phyloP scores from a whole-genome alignment of 2,329 filamentous ascomycete genomes.

The Colletotrichum noveboracense region DNA sequence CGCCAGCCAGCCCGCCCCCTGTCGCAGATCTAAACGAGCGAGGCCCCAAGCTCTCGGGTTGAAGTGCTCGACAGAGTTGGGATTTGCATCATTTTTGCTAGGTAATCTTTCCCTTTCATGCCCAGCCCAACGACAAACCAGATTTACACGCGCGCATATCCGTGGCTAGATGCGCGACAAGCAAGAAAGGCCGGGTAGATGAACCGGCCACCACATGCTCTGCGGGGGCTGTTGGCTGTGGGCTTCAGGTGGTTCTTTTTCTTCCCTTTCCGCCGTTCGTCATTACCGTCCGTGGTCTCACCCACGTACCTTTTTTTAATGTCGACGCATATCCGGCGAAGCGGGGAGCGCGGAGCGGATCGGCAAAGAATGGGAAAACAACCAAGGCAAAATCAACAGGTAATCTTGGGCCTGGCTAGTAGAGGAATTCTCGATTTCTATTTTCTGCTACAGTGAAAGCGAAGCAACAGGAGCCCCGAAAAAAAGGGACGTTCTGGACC shows the following conservation, averaged over 20 bases:
- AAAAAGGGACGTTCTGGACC: not conserved
- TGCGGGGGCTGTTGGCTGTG: not conserved
- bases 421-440: not conserved
- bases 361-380: not conserved
- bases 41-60: conserved; percentile 10
- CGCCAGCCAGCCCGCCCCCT: not conserved
- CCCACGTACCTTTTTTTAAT: not conserved
- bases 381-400: not conserved
- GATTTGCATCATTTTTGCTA: conserved; percentile 3
- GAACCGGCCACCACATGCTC: not conserved
- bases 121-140: not conserved
- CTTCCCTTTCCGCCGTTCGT: not conserved
- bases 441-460: not conserved
- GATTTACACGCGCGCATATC: not conserved
- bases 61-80: not conserved
- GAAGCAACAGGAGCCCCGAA: not conserved
- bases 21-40: conserved; percentile 7
- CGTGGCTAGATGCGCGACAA: not conserved
- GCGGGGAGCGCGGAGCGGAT: not conserved
- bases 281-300: not conserved
- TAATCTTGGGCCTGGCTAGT: not conserved
- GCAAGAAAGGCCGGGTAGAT: not conserved
- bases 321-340: not conserved
- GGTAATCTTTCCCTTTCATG: not conserved
- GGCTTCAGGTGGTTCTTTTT: not conserved